phyloP scores from a whole-genome alignment of 2,329 filamentous ascomycete species.

The Neocatenulostroma microsporum region DNA sequence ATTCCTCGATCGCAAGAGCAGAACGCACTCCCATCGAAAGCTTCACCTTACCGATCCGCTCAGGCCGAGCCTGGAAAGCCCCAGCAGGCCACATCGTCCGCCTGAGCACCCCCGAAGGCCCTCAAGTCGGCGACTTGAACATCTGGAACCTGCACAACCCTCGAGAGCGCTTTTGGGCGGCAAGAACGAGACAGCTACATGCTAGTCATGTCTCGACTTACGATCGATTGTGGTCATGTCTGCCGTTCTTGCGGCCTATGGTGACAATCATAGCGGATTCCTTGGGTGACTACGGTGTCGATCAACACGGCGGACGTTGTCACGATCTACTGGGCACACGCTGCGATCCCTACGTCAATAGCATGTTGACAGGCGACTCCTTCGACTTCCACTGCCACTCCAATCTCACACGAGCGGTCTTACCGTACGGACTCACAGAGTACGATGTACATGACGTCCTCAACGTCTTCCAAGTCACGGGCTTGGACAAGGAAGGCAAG shows the following conservation, averaged over 20 bases:
- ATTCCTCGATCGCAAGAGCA: slow-evolving; percentile 19
- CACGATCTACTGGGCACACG: slow-evolving; percentile 77
- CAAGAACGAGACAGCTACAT: slow-evolving; percentile 70
- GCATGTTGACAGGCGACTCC: slow-evolving; percentile 58
- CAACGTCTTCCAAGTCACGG: slow-evolving; percentile 80
- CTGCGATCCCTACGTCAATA: slow-evolving; percentile 82
- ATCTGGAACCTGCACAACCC: slow-evolving; percentile 72
- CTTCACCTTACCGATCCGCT: slow-evolving; percentile 60
- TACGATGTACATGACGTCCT: slow-evolving; percentile 75
- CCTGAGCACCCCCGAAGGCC: slow-evolving; percentile 66
- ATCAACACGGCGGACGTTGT: slow-evolving; percentile 53
- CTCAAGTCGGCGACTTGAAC: slow-evolving; percentile 78
- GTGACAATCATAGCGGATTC: slow-evolving; percentile 61
- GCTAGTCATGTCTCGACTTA: slow-evolving; percentile 63
- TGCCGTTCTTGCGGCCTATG: slow-evolving; percentile 70
- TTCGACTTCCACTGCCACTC: slow-evolving; percentile 83
- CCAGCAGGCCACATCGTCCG: slow-evolving; percentile 60
- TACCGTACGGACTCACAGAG: slow-evolving; percentile 61
- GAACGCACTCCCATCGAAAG: slow-evolving; percentile 17
- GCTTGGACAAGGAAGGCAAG: slow-evolving; percentile 60
- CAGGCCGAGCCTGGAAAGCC: slow-evolving; percentile 65
- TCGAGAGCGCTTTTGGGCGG: slow-evolving; percentile 74
- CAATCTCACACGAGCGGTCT: slow-evolving; percentile 66
- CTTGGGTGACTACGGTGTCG: slow-evolving; percentile 38
- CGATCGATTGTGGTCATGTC: slow-evolving; percentile 68